A percentile compares a stretch with the other conserved stretches of the same genome.
phyloP scores from a whole-genome alignment of 1,284 basidiomycete species.

The Leccinum insolens region DNA sequence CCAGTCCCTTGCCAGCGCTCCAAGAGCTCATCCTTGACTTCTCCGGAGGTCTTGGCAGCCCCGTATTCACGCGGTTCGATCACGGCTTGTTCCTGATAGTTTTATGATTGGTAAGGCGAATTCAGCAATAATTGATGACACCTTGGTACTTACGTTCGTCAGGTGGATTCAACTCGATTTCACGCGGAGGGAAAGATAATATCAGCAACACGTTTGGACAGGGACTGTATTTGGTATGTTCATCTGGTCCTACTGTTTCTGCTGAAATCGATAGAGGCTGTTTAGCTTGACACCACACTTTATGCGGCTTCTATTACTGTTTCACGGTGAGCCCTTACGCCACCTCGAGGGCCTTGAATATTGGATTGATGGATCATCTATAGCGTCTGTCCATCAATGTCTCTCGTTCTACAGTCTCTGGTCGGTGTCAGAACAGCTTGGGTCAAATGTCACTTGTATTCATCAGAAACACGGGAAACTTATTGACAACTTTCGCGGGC shows the following conservation, averaged over 20 bases:
- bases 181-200: slow-evolving; percentile 49
- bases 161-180: slow-evolving; percentile 58
- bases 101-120: slow-evolving; percentile 45
- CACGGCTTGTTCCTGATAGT: slow-evolving; percentile 45
- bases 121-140: neutral
- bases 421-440: slow-evolving; percentile 25
- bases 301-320: slow-evolving; percentile 54
- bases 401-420: slow-evolving; percentile 51
- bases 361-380: neutral
- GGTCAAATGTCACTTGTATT: slow-evolving; percentile 7
- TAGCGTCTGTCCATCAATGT: slow-evolving; percentile 54
- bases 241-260: neutral
- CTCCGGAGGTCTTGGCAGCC: no score
- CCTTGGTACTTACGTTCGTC: neutral
- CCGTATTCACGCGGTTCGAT: slow-evolving; percentile 45
- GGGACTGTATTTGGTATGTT: slow-evolving; percentile 49
- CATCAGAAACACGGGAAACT: slow-evolving; percentile 42
- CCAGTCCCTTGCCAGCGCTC: no score
- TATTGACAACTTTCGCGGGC: slow-evolving; percentile 37
- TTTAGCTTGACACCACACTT: slow-evolving; percentile 29
- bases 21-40: no score
- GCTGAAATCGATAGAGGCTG: neutral
- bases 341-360: slow-evolving; percentile 16
- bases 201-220: slow-evolving; percentile 57
- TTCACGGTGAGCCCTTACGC: slow-evolving; percentile 37